phyloP scores from a whole-genome alignment of 192 early-diverging fungal species.

The Chytriomyces sp. region DNA sequence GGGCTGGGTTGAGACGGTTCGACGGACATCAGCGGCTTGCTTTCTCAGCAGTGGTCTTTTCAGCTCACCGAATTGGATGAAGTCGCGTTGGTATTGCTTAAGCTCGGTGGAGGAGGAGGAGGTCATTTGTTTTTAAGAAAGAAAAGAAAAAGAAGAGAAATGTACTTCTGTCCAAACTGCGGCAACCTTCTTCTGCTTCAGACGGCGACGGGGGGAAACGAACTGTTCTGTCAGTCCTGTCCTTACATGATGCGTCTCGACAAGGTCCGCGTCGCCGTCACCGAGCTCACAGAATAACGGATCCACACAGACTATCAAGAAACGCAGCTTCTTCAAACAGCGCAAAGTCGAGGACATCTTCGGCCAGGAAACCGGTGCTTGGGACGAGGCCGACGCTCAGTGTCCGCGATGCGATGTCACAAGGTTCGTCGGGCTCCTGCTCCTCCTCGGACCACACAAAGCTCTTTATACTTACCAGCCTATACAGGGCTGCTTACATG shows the following conservation, averaged over 20 bases:
- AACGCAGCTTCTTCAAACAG: slow-evolving; percentile 68
- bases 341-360: slow-evolving; percentile 94
- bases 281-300: neutral
- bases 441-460: neutral
- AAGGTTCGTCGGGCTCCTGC: slow-evolving; percentile 1
- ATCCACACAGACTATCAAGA: slow-evolving; percentile 49
- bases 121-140: neutral
- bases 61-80: slow-evolving; percentile 94
- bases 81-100: slow-evolving; percentile 81
- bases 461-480: slow-evolving; percentile 59
- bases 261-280: slow-evolving; percentile 33
- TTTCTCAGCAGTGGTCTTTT: too few species aligned
- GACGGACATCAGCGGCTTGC: too few species aligned
- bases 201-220: slow-evolving; percentile 57
- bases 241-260: slow-evolving; percentile 79
- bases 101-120: slow-evolving; percentile 29
- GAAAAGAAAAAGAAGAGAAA: slow-evolving; percentile 35
- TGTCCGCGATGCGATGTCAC: slow-evolving; percentile 52
- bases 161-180: slow-evolving; percentile 91
- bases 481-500: slow-evolving; percentile 66
- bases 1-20: too few species aligned
- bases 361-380: slow-evolving; percentile 89
- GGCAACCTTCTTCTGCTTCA: slow-evolving; percentile 81
- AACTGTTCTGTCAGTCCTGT: slow-evolving; percentile 82
- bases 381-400: slow-evolving; percentile 61